phyloP scores from a whole-genome alignment of 2,329 filamentous ascomycete species.

The Aspergillus brunneoviolaceus region DNA sequence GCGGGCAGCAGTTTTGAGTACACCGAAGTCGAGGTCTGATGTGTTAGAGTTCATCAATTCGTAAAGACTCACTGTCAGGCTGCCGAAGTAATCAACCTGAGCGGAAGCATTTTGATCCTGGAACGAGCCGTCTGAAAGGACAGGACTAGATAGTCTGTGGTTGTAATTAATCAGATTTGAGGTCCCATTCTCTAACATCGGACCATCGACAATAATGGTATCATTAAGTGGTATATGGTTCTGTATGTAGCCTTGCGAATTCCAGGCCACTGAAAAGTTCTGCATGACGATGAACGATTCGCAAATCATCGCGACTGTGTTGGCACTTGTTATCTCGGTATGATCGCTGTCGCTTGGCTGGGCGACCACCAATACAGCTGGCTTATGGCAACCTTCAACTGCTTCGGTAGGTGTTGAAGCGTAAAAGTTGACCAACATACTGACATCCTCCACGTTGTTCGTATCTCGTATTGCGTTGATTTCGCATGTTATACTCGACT shows the following conservation, averaged over 20 bases:
- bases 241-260: slow-evolving; percentile 15
- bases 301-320: slow-evolving; percentile 14
- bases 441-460: too few relatives aligned
- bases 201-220: slow-evolving; percentile 11
- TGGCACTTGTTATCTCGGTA: background rate
- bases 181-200: slow-evolving; percentile 19
- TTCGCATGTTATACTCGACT: background rate
- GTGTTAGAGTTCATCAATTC: slow-evolving; percentile 2
- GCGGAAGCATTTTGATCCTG: background rate
- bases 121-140: background rate
- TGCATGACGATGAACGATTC: slow-evolving; percentile 13
- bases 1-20: slow-evolving; percentile 9
- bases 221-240: slow-evolving; percentile 6
- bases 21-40: background rate
- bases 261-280: slow-evolving; percentile 15
- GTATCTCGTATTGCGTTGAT: background rate
- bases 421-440: slow-evolving; percentile 8
- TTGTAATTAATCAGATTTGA: slow-evolving; percentile 16
- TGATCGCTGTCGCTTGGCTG: slow-evolving; percentile 2
- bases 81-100: slow-evolving; percentile 12
- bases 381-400: background rate
- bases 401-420: background rate
- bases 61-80: slow-evolving; percentile 17
- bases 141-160: slow-evolving; percentile 5
- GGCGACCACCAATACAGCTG: slow-evolving; percentile 6